Conservation (phyloP, 371 early-diverging fungal species). For the Mortierella sp. region DNA sequence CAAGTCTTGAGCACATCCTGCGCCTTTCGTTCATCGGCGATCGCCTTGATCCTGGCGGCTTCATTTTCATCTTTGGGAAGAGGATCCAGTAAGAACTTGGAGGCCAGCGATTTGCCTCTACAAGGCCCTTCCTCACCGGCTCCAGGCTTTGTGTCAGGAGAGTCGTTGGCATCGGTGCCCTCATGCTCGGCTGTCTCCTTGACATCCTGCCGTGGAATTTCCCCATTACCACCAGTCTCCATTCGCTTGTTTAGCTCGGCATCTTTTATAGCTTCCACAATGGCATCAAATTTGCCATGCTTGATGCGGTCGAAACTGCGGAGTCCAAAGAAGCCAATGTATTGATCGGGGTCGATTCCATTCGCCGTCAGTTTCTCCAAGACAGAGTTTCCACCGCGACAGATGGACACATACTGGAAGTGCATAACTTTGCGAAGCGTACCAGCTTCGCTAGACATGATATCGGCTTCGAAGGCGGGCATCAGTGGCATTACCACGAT, state of each 20-base stretch:
- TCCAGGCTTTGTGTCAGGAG: not conserved
- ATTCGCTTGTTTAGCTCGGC: conserved; percentile 8
- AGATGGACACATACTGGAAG: conserved; percentile 87
- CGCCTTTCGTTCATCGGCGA: conserved; percentile 21
- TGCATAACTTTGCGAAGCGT: conserved; percentile 86
- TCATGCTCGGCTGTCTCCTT: not conserved
- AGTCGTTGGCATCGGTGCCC: not conserved
- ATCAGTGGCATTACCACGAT: conserved; percentile 92
- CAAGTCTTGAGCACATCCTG: conserved; percentile 27
- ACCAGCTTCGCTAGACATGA: conserved; percentile 80
- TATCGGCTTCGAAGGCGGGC: conserved; percentile 92
- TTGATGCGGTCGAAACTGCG: conserved; percentile 76
- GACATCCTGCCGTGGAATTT: not conserved
- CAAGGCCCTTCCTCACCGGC: not conserved
- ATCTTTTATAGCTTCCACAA: conserved; percentile 36
- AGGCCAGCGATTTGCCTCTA: conserved; percentile 6
- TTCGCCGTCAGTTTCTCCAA: conserved; percentile 67
- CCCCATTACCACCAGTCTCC: not conserved
- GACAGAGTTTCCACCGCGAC: conserved; percentile 81
- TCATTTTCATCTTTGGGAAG: conserved; percentile 23
- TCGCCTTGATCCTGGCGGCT: conserved; percentile 29
- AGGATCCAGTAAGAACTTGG: conserved; percentile 25
- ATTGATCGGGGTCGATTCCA: conserved; percentile 79
- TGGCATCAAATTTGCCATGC: conserved; percentile 46
- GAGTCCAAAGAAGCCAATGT: conserved; percentile 84